Evolutionary conservation across 176 grass and related monocot species (phyloP).

Genomic region (Saccharum officinarum): DNA sequence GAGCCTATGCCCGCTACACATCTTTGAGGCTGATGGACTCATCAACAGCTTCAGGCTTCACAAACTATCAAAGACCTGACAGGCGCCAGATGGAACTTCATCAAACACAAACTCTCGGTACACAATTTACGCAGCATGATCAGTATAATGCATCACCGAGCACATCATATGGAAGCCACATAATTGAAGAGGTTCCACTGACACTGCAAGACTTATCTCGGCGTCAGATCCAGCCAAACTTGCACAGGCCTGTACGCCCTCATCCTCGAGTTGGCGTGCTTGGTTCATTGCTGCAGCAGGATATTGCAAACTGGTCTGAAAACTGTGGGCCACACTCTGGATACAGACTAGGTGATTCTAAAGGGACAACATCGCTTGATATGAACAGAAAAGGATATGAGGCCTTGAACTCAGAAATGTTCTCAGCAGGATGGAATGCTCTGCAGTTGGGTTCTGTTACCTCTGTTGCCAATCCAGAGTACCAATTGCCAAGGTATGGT

Average conservation of each 20-base stretch:
- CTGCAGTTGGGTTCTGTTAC: slow-evolving; percentile 33
- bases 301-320: slow-evolving; percentile 61
- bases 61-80: slow-evolving; percentile 34
- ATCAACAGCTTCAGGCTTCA: not conserved
- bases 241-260: slow-evolving; percentile 51
- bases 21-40: not conserved
- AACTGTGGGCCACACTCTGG: slow-evolving; percentile 56
- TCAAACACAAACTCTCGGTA: slow-evolving; percentile 3
- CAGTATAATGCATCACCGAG: slow-evolving; percentile 39
- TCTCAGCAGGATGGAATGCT: slow-evolving; percentile 15
- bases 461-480: slow-evolving; percentile 11
- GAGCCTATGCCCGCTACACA: slow-evolving; percentile 50
- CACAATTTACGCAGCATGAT: slow-evolving; percentile 18
- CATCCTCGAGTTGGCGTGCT: slow-evolving; percentile 66
- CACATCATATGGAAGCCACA: slow-evolving; percentile 22
- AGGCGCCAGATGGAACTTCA: slow-evolving; percentile 40
- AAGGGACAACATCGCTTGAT: slow-evolving; percentile 21
- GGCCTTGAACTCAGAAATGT: slow-evolving; percentile 30
- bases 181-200: slow-evolving; percentile 22
- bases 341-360: slow-evolving; percentile 38
- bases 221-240: slow-evolving; percentile 40
- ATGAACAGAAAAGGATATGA: slow-evolving; percentile 26
- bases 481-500: slow-evolving; percentile 8
- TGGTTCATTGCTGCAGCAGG: slow-evolving; percentile 65
- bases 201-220: slow-evolving; percentile 26